Evolutionary conservation across 345 rosid species (phyloP), one percentile per base, ranked within the genome.

Genomic region (Barbarea vulgaris): DNA sequence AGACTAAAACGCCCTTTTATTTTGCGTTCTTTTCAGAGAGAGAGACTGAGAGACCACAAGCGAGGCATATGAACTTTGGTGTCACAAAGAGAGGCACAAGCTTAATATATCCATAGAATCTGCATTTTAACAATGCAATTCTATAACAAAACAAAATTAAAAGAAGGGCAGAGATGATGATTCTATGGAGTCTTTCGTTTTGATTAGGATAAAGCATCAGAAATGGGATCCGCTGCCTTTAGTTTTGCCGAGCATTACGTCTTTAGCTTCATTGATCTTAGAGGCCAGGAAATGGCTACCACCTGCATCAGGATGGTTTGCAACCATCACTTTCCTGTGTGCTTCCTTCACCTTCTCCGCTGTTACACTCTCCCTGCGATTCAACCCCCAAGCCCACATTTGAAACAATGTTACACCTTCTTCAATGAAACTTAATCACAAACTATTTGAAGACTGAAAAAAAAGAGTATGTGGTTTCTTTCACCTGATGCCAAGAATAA

Each of bases 261-360:
- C 96, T 77, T 89, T 89, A 34, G 96, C 97, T 83, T 93, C 98
- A 15, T 91, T 93, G 71, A 91, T 88, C 78, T 91, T 93, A n/a
- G 97, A 91, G 12, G 96, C 97, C 6, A 93, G 81, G 84, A 85
- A 93, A 80, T 93, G 93, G 80, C 98, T 89, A 39, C 97, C 98
- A 33, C 97, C 98, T 1, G 96, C 94, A 78, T 89, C 97, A 1
- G 94, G 97, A 77, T 88, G 96, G 83, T 91, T 91, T 52, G 98
- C 98, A 18, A 89, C 94, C 97, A 93, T 89, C 19, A 88, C 97
- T 82, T 59, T 88, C 83, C 93, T 83, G 67, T 93, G 97, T 14
- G 97, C 98, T 82, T 91, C 97, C 83, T 85, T 89, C 51, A 91
- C 89, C 79, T 93, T 91, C 55, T 85, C 97, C 0, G 84, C 72